These are phyloP conservation scores for Macadamia tetraphylla DNA, from an alignment of 164 flowering plant genomes.

Conservation along the genomic window DNA sequence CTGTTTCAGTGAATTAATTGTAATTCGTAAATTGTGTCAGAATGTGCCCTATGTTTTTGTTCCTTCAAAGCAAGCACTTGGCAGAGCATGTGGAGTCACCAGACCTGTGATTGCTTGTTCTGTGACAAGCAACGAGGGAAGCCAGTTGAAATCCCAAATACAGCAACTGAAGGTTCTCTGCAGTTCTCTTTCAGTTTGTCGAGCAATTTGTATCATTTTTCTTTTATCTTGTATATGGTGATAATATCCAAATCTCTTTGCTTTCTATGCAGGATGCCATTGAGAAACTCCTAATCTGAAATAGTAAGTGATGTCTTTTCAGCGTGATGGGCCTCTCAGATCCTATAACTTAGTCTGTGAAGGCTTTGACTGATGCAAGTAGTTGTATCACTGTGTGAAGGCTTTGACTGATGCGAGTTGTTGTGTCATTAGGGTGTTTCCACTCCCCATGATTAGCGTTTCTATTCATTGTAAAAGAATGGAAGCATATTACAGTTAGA, in stretches of 20 bases:
- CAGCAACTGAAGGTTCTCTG: conserved; percentile 41
- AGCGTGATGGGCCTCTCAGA: conserved; percentile 12
- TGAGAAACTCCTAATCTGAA: neutral
- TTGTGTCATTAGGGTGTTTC: too few relatives aligned
- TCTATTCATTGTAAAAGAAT: neutral
- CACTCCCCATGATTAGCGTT: too few relatives aligned
- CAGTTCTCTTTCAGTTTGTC: neutral
- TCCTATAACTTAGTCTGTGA: conserved; percentile 8
- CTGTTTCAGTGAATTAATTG: neutral
- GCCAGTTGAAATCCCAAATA: conserved; percentile 80
- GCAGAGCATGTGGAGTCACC: conserved; percentile 89
- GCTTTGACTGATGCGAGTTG: too few relatives aligned
- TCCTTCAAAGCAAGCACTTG: conserved; percentile 84
- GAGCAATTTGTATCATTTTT: neutral
- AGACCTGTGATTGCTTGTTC: conserved; percentile 84
- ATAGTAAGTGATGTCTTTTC: neutral
- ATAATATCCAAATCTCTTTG: neutral
- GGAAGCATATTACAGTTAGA: neutral
- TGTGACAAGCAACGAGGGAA: conserved; percentile 82
- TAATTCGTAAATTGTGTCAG: conserved; percentile 27
- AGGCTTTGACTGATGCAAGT: conserved; percentile 31
- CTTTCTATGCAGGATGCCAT: conserved; percentile 24
- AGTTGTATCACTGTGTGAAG: neutral
- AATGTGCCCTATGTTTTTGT: conserved; percentile 72
- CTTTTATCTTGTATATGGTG: neutral